Evolutionary conservation across 140 eudicot species (phyloP).

Genomic region (Oenanthe javanica): DNA sequence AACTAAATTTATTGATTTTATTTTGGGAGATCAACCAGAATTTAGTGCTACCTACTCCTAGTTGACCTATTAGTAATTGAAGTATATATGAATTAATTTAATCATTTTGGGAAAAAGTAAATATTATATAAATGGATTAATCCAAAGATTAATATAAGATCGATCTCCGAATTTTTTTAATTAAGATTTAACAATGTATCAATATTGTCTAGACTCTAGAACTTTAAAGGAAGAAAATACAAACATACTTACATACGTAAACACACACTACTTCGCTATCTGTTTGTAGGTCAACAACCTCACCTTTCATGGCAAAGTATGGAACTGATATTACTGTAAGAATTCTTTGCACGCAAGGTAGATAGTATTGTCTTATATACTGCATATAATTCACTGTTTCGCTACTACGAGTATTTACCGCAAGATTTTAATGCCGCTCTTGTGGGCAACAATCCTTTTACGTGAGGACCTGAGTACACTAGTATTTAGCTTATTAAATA

Average conservation of each 20-base stretch:
- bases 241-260: not conserved
- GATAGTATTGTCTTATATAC: not conserved
- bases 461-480: not conserved
- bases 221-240: not conserved
- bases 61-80: too few species aligned
- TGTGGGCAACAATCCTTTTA: not conserved
- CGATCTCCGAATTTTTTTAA: too few species aligned
- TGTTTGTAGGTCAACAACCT: constrained; percentile 24
- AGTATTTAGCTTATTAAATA: too few species aligned
- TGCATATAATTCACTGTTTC: not conserved
- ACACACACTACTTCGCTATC: not conserved
- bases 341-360: not conserved
- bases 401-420: not conserved
- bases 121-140: too few species aligned
- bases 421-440: not conserved
- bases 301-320: constrained; percentile 2
- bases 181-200: too few species aligned
- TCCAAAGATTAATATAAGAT: too few species aligned
- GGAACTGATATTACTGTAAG: not conserved
- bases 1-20: too few species aligned
- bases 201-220: not conserved
- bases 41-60: too few species aligned
- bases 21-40: too few species aligned
- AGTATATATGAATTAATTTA: too few species aligned
- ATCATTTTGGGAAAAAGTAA: too few species aligned